phyloP scores from a whole-genome alignment of 1,139 yeast species.

The Eremothecium coryli region DNA sequence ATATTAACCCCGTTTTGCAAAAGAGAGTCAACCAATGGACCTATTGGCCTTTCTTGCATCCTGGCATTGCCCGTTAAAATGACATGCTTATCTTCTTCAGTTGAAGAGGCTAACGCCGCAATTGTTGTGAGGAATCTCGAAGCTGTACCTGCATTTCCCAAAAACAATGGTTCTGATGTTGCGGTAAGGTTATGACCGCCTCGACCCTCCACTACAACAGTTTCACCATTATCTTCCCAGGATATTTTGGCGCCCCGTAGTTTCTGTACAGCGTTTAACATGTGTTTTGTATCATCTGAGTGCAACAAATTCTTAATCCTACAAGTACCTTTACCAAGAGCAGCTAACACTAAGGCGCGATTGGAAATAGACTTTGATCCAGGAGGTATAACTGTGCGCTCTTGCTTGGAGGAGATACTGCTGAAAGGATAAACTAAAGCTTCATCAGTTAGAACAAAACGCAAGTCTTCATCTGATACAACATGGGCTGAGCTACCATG shows the following conservation, averaged over 20 bases:
- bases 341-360: slow-evolving; percentile 87
- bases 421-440: slow-evolving; percentile 53
- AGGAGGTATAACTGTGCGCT: slow-evolving; percentile 61
- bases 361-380: slow-evolving; percentile 96
- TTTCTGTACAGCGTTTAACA: slow-evolving; percentile 77
- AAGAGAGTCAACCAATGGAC: slow-evolving; percentile 90
- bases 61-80: slow-evolving; percentile 87
- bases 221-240: slow-evolving; percentile 79
- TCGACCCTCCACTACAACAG: slow-evolving; percentile 75
- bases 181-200: slow-evolving; percentile 68
- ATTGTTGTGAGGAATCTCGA: slow-evolving; percentile 89
- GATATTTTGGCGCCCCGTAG: slow-evolving; percentile 76
- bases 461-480: slow-evolving; percentile 69
- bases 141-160: slow-evolving; percentile 98
- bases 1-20: slow-evolving; percentile 68
- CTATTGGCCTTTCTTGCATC: slow-evolving; percentile 97
- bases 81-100: slow-evolving; percentile 38
- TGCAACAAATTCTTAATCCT: slow-evolving; percentile 77
- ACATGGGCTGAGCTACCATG: slow-evolving; percentile 82
- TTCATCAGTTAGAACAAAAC: slow-evolving; percentile 80
- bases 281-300: slow-evolving; percentile 91
- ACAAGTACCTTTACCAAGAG: slow-evolving; percentile 80
- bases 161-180: slow-evolving; percentile 53
- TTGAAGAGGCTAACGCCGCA: slow-evolving; percentile 63
- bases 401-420: slow-evolving; percentile 35